Conservation (phyloP, 2,329 filamentous ascomycete species). For the Phoma sp. region DNA sequence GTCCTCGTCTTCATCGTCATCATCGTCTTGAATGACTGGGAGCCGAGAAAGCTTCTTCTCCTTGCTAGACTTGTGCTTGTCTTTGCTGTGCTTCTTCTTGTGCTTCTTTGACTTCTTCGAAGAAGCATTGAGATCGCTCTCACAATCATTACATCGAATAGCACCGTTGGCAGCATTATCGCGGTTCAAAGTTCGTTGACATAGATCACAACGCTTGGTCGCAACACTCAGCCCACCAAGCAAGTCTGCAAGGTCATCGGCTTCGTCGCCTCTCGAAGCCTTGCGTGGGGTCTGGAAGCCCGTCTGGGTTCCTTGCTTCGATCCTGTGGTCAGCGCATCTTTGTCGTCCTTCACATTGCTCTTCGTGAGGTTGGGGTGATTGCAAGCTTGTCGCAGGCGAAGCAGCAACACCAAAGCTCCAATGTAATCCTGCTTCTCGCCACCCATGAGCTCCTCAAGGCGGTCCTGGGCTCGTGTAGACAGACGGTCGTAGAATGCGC, state of each 20-base stretch:
- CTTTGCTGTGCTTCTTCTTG: slow-evolving; percentile 56
- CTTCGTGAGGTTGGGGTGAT: slow-evolving; percentile 88
- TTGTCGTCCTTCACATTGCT: slow-evolving; percentile 86
- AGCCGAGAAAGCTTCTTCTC: slow-evolving; percentile 54
- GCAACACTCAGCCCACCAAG: slow-evolving; percentile 83
- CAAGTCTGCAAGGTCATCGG: slow-evolving; percentile 85
- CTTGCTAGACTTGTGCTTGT: slow-evolving; percentile 37
- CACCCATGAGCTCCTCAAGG: slow-evolving; percentile 86
- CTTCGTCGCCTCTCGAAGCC: slow-evolving; percentile 62
- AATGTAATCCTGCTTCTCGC: slow-evolving; percentile 82
- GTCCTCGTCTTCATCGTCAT: slow-evolving; percentile 29
- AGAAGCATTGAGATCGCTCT: slow-evolving; percentile 70
- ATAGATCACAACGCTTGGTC: slow-evolving; percentile 82
- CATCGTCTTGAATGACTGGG: slow-evolving; percentile 35
- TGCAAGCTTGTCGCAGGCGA: slow-evolving; percentile 89
- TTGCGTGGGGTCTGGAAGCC: slow-evolving; percentile 45
- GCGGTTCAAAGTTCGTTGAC: slow-evolving; percentile 70
- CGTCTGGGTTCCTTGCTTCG: slow-evolving; percentile 50
- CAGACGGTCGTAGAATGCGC: slow-evolving; percentile 82
- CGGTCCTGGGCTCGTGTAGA: slow-evolving; percentile 85
- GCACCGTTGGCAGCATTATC: slow-evolving; percentile 61
- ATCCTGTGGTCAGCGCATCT: slow-evolving; percentile 76
- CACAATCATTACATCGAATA: slow-evolving; percentile 75
- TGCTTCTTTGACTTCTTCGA: slow-evolving; percentile 48
- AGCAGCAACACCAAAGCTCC: slow-evolving; percentile 92